A percentile compares a stretch with the other conserved stretches of the same genome.
phyloP scores from a whole-genome alignment of 2,329 filamentous ascomycete genomes.

The Fusarium scirpi region DNA sequence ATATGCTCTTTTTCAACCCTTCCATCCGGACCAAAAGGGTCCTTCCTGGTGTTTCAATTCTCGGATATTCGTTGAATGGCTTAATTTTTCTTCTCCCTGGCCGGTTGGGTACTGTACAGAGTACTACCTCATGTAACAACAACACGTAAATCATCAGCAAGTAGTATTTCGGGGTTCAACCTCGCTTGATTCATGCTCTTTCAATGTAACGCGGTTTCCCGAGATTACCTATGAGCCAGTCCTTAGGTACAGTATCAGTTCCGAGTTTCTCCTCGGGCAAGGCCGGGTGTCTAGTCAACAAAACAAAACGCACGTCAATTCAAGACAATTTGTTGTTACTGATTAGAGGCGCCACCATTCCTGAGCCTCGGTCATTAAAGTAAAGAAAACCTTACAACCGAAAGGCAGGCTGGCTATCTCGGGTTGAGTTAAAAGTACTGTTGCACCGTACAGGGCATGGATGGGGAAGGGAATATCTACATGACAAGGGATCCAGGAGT shows the following conservation, averaged over 20 bases:
- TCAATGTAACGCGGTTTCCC: conserved; percentile 32
- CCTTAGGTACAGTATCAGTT: conserved; percentile 10
- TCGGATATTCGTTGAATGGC: background rate
- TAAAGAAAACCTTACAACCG: background rate
- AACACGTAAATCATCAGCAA: conserved; percentile 17
- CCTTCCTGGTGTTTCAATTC: background rate
- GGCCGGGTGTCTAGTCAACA: conserved; percentile 37
- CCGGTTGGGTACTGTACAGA: conserved; percentile 1
- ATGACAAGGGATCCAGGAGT: conserved; percentile 28
- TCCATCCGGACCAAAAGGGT: conserved; percentile 34
- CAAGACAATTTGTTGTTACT: conserved; percentile 25
- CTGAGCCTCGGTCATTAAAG: conserved; percentile 12
- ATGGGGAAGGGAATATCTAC: conserved; percentile 3
- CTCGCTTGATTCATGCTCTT: conserved; percentile 33
- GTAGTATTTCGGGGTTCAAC: conserved; percentile 20
- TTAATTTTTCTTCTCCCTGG: conserved; percentile 9
- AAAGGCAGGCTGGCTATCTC: background rate
- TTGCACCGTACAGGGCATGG: conserved; percentile 1
- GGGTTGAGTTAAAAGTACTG: background rate
- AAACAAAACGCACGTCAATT: conserved; percentile 26
- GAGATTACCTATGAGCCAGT: conserved; percentile 32
- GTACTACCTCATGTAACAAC: conserved; percentile 12
- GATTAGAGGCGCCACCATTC: conserved; percentile 40
- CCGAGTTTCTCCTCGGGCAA: conserved; percentile 36
- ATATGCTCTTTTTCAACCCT: conserved; percentile 37